phyloP scores from a whole-genome alignment of 2,329 filamentous ascomycete genomes.

The Nannizzia gypsea region DNA sequence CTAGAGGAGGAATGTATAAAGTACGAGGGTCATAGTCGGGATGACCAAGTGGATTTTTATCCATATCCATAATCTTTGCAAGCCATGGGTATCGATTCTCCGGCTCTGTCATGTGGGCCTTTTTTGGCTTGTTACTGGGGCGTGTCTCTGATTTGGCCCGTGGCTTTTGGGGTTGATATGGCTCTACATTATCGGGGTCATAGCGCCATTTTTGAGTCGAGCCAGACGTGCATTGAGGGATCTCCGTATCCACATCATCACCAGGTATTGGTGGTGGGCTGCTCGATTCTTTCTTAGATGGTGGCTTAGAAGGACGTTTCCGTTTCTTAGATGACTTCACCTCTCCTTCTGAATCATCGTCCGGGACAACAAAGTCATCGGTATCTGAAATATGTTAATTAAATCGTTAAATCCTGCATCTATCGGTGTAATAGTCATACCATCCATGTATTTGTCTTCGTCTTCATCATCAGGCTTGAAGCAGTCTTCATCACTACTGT shows the following conservation, averaged over 20 bases:
- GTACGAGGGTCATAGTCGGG: conserved; percentile 86
- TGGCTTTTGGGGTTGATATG: conserved; percentile 37
- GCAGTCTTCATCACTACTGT: conserved; percentile 40
- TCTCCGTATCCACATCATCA: conserved; percentile 42
- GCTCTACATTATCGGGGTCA: conserved; percentile 48
- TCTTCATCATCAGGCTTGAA: conserved; percentile 48
- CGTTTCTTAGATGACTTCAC: conserved; percentile 54
- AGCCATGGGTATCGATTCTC: conserved; percentile 85
- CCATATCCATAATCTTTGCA: conserved; percentile 71
- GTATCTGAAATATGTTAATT: conserved; percentile 42
- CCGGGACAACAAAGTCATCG: conserved; percentile 76
- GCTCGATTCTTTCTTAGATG: conserved; percentile 25
- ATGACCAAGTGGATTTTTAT: conserved; percentile 63
- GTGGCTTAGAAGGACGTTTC: conserved; percentile 48
- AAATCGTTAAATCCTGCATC: conserved; percentile 26
- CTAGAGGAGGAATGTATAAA: conserved; percentile 72
- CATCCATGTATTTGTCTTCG: conserved; percentile 40
- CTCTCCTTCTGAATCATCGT: conserved; percentile 69
- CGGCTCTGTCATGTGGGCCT: conserved; percentile 69
- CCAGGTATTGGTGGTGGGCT: conserved; percentile 35
- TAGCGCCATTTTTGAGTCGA: conserved; percentile 76
- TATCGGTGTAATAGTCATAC: conserved; percentile 25
- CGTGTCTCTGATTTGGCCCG: conserved; percentile 19
- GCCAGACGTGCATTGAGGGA: conserved; percentile 46
- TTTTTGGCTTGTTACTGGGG: conserved; percentile 37